Percentiles rank a stretch among this genome's conserved stretches.
Evolutionary conservation across 2,329 filamentous ascomycete genomes (phyloP).

Genomic region (Hymenoscyphus albidus): DNA sequence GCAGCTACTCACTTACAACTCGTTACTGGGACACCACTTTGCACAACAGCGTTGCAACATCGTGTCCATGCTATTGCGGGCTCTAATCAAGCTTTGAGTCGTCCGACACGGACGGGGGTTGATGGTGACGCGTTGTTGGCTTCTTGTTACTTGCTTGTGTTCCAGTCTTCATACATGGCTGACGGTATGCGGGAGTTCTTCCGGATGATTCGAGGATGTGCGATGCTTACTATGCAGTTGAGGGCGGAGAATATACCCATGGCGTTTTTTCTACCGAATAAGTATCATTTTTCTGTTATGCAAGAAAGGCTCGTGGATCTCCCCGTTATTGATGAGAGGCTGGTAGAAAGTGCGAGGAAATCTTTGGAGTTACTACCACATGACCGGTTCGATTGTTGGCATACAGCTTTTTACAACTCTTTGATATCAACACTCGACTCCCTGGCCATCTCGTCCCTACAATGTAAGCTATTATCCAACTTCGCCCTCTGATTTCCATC

Average conservation of each 20-base stretch:
- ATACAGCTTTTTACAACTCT: constrained; percentile 44
- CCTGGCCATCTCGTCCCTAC: constrained; percentile 27
- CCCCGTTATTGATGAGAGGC: constrained; percentile 43
- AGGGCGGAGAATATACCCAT: constrained; percentile 46
- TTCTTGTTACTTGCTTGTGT: constrained; percentile 56
- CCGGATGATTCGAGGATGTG: constrained; percentile 55
- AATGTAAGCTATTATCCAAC: constrained; percentile 21
- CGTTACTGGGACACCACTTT: constrained; percentile 34
- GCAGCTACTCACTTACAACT: constrained; percentile 63
- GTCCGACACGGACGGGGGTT: constrained; percentile 41
- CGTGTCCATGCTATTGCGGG: constrained; percentile 61
- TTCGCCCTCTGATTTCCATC: background rate
- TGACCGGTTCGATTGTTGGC: constrained; percentile 42
- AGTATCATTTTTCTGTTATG: constrained; percentile 41
- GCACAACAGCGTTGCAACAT: constrained; percentile 54
- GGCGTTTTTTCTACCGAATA: constrained; percentile 45
- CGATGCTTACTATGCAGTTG: constrained; percentile 54
- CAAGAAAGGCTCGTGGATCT: constrained; percentile 44
- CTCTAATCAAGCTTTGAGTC: constrained; percentile 52
- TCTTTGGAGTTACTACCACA: constrained; percentile 42
- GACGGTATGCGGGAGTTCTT: constrained; percentile 59
- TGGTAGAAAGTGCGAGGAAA: constrained; percentile 45
- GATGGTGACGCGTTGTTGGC: constrained; percentile 58
- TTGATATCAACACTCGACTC: constrained; percentile 43
- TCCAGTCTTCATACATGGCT: constrained; percentile 54